Evolutionary conservation across 192 early-diverging fungal species (phyloP), one percentile per base, ranked within the genome.

Genomic region (Coemansia sp.): DNA sequence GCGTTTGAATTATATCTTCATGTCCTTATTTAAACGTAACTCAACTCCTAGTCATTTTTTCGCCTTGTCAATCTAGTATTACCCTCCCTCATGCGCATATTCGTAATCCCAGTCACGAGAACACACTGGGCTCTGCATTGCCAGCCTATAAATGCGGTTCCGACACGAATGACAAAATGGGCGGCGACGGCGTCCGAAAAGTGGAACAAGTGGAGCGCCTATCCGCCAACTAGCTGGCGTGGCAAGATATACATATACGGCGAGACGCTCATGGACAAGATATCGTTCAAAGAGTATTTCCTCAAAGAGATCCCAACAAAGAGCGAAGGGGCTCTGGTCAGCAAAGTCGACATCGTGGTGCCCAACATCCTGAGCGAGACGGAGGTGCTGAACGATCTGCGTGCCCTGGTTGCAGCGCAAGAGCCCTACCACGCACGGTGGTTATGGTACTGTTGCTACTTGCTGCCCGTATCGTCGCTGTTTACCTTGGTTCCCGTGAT

Each of bases 281-380:
- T 90, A 39, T 89, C 91, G 66, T 87, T 91, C 64, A 82, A 84
- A 36, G 92, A 93, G 76, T 89, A 85, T 52, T 93, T 93, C 73
- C 70, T 93, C 26, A 93, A 93, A 63, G 85, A 83, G 35, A 73
- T 93, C 6, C 90, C 90, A 26, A 76, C 72, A 15, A 88, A 87
- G n/a, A 64, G 67, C 65, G 73, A 78, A 26, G 72, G 75, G 20
- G 68, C 66, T 0, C 48, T 73, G 62, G 53, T 67, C 26, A 68
- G 20, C 43, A 76, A 76, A 36, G 65, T 76, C 23, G 72, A 77
- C 33, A 69, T 85, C 59, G 60, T 78, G 33, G 70, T 66, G 38
- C 89, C 90, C 9, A 68, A 85, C 1, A 60, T 85, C 7, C 21
- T 93, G 8, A 65, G 62, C 15, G 64, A 76, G 23, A 33, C 81